These are phyloP conservation scores for Solanum hybrid DNA, from an alignment of 305 asterid genomes.

Conservation along the genomic window DNA sequence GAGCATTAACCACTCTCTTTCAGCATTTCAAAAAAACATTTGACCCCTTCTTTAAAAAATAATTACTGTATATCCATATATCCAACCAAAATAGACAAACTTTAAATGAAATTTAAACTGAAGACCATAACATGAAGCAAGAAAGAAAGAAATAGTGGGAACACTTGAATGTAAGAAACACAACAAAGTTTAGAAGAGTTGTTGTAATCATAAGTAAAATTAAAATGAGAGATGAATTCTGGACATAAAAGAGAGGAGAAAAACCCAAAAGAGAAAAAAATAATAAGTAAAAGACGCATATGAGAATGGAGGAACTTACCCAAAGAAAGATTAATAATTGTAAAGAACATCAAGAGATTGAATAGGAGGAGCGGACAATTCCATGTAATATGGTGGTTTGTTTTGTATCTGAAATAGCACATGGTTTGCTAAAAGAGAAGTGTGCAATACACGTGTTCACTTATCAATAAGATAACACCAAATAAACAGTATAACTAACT, in stretches of 20 bases:
- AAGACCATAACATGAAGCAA: not conserved
- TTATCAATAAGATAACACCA: not conserved
- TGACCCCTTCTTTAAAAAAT: not conserved
- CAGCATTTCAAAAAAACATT: not conserved
- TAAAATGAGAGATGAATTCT: not conserved
- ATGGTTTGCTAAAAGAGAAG: not conserved
- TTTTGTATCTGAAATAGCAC: not conserved
- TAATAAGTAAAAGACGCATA: not conserved
- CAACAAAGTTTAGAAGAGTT: not conserved
- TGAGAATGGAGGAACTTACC: not conserved
- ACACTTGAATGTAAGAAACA: not conserved
- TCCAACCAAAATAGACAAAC: not conserved
- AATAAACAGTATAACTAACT: not conserved
- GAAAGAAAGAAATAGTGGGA: not conserved
- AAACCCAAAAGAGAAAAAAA: not conserved
- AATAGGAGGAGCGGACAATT: not conserved
- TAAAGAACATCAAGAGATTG: not conserved
- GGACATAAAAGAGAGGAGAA: not conserved
- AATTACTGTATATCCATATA: not conserved
- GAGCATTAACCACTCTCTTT: not conserved
- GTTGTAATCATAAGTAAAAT: not conserved
- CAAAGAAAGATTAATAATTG: not conserved
- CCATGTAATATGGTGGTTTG: not conserved
- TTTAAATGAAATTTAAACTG: not conserved
- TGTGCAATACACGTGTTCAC: not conserved